Percentiles rank a stretch among this genome's conserved stretches.
These are phyloP conservation scores for Exserohilum turcica DNA, from an alignment of 2,329 filamentous ascomycete species.

Conservation along the genomic window DNA sequence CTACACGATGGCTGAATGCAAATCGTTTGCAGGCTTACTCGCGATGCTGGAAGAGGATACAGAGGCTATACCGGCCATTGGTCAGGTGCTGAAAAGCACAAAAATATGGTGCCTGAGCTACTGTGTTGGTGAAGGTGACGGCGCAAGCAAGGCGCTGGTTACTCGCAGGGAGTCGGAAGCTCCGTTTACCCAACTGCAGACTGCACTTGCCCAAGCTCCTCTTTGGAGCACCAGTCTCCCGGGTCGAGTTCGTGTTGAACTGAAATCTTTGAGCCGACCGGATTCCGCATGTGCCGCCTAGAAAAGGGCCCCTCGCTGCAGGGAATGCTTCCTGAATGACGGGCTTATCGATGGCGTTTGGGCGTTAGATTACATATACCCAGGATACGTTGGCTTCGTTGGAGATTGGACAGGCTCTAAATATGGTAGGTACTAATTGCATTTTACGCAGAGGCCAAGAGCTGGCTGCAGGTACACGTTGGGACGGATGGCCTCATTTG, in stretches of 20 bases:
- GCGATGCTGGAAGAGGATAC: conserved; percentile 3
- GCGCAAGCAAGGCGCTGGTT: conserved; percentile 12
- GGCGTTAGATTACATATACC: conserved; percentile 3
- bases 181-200: conserved; percentile 15
- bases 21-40: conserved; percentile 12
- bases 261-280: conserved; percentile 3
- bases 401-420: not conserved
- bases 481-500: not conserved
- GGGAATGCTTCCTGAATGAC: not conserved
- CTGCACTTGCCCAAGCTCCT: conserved; percentile 6
- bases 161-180: conserved; percentile 11
- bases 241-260: conserved; percentile 6
- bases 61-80: conserved; percentile 5
- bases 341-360: not conserved
- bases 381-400: not conserved
- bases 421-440: not conserved
- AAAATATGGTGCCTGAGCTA: conserved; percentile 18
- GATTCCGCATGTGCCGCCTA: not conserved
- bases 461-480: not conserved
- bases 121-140: conserved; percentile 1
- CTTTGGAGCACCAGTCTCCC: not conserved
- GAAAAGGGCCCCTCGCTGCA: too few species aligned
- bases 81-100: conserved; percentile 6
- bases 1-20: conserved; percentile 14
- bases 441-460: not conserved